Evolutionary conservation across 169 alveolate genomes (phyloP).

Genomic region (Plasmodium knowlesi): DNA sequence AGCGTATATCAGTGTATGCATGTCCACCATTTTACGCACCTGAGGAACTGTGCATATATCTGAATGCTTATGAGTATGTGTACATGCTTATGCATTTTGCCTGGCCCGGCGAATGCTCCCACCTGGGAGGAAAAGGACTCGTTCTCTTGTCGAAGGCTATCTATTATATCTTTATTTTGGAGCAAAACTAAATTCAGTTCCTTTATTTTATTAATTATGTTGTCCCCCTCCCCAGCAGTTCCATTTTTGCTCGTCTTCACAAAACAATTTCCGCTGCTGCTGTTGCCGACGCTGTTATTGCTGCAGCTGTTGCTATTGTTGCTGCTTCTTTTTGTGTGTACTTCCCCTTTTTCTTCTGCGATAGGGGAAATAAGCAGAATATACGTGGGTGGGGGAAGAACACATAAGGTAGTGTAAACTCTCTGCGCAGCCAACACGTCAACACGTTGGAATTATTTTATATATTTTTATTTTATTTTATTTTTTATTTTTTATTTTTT

Average conservation of each 20-base stretch:
- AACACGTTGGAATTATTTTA: neutral
- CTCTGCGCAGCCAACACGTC: neutral
- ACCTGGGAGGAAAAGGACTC: slow-evolving; percentile 56
- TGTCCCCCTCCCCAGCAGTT: slow-evolving; percentile 13
- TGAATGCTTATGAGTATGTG: neutral
- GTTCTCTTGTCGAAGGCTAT: slow-evolving; percentile 35
- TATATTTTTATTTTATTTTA: neutral
- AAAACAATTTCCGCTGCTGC: neutral
- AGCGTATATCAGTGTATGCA: neutral
- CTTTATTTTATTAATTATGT: slow-evolving; percentile 46
- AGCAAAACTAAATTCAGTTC: slow-evolving; percentile 34
- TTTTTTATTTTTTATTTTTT: slow-evolving; percentile 1
- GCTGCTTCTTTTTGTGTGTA: neutral
- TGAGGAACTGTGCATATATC: no score
- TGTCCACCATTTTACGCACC: neutral
- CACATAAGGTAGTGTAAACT: neutral
- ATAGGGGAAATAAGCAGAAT: neutral
- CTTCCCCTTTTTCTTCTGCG: neutral
- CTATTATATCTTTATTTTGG: slow-evolving; percentile 54
- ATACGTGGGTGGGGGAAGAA: neutral
- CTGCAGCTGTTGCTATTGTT: neutral
- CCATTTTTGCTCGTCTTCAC: neutral
- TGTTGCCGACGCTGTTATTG: neutral
- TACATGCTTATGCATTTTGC: neutral
- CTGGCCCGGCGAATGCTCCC: neutral